Base-by-base conservation (phyloP, 2,329 filamentous ascomycete genomes). In the Chrysoporthe austroafricana region DNA sequence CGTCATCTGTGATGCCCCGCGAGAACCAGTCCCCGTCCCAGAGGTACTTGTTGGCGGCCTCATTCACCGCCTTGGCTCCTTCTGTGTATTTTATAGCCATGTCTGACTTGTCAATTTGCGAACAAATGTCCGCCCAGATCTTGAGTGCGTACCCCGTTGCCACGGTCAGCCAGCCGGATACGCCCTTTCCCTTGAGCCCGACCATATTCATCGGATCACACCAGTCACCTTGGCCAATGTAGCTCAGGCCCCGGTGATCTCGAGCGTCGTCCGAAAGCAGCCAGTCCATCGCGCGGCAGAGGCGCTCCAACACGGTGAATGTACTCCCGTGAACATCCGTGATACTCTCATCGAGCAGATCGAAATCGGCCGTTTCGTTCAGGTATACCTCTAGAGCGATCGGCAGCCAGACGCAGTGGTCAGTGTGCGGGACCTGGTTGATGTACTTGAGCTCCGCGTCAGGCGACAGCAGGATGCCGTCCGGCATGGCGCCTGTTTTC, bases 121-220 rank as follows among this genome's bases (percentile, higher is more conserved):
- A 80, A 74, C 84, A 86, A 46, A 86, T 77, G n/a, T 74, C 73
- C 2, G 85, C 84, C 84, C 85, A 88, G 0, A 87, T 73, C 14
- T 82, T 83, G 32, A 84, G 76, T 0, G 85, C 83, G 71, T 83
- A 85, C 0, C 77, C 85, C 0, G 85, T 87, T 6, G 85, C 85
- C 1, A 87, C 77, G 0, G 85, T 87, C 44, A 87, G 79, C 85
- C 85, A 88, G 26, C 84, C 85, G 0, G 85, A 87, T 1, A 88
- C 85, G 34, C 85, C 85, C 64, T 81, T 80, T 50, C 85, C 85
- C 73, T 86, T 86, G 73, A 84, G 85, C 4, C 85, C 85, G n/a
- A 86, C 85, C 85, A 88, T 88, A 75, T 88, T 88, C 82, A 87
- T 85, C 3, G 85, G 85, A 69, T 87, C 85, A 71, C 85, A 88